Base-by-base conservation (phyloP, 176 grass and related monocot genomes). In the Aegilops umbellulata region DNA sequence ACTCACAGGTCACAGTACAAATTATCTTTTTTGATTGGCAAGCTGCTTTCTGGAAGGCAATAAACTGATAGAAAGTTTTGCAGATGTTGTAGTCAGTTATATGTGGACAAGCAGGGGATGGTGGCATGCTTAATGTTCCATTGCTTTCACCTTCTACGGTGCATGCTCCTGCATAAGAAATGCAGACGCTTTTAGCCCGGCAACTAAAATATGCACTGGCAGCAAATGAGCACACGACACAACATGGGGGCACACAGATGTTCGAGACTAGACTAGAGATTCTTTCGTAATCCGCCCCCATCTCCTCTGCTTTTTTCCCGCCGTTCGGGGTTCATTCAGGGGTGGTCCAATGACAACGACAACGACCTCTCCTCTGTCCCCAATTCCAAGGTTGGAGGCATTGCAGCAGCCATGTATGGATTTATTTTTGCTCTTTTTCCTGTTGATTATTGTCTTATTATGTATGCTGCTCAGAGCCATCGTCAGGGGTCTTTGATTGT, bases 261-360 rank as follows among this genome's bases (percentile, higher is more conserved):
- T 91, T 39, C 81, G 71, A 8, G 51, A 68, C 23, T 70, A 46
- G 62, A 86, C n/a, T 70, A 36, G 62, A 86, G 85, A 90, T 95
- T 87, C 87, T 95, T 90, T 92, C 76, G 74, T 90, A 80, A 83
- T 90, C 82, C 73, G 80, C 49, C 82, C 32, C 72, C 14, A 67
- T 64, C 42, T 86, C 78, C 79, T 65, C 29, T 63, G 63, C 66
- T 85, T 87, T 80, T 76, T 89, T 78, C 23, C 30, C 60, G 77
- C 58, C 47, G 68, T 89, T 77, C 13, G 15, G 81, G 51, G 1
- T 20, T 57, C 19, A 81, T 69, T 80, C 83, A 91, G 66, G 62
- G 70, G 80, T 95, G 88, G 80, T 44, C 82, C 91, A 82, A 22
- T 86, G 81, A 89, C 49, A 89, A 38, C 22, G 86, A 90, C 88